phyloP scores from a whole-genome alignment of 202 grass and related monocot species.

The Schoenoplectus triqueter region DNA sequence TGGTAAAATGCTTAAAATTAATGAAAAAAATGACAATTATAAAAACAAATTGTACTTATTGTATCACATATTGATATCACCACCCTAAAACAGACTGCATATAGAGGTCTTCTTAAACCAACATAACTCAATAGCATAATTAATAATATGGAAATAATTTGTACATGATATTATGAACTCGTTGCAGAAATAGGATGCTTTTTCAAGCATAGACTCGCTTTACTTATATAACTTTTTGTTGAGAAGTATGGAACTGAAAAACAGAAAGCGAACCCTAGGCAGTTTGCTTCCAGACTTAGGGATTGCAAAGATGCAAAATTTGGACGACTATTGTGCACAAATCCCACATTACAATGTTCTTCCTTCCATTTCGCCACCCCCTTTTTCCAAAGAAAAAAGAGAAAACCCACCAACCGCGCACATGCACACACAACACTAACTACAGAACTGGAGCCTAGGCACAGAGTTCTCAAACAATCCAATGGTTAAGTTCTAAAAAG shows the following conservation, averaged over 20 bases:
- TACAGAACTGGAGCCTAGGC: neutral
- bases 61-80: too few relatives aligned
- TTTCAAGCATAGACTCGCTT: neutral
- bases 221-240: neutral
- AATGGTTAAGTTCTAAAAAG: neutral
- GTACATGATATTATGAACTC: neutral
- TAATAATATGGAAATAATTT: neutral
- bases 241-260: neutral
- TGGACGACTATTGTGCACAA: neutral
- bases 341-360: neutral
- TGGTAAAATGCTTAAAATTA: neutral
- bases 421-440: neutral
- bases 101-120: neutral
- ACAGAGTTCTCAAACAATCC: neutral
- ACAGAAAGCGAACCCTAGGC: neutral
- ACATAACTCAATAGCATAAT: neutral
- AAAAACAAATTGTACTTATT: neutral
- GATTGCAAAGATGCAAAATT: neutral
- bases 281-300: slow-evolving; percentile 19
- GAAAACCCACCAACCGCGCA: neutral
- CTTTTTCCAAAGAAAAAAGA: neutral
- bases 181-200: neutral
- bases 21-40: slow-evolving; percentile 1
- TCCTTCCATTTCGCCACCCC: neutral
- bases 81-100: neutral